phyloP scores from a whole-genome alignment of 1,284 basidiomycete species.

The Puccinia coronata region DNA sequence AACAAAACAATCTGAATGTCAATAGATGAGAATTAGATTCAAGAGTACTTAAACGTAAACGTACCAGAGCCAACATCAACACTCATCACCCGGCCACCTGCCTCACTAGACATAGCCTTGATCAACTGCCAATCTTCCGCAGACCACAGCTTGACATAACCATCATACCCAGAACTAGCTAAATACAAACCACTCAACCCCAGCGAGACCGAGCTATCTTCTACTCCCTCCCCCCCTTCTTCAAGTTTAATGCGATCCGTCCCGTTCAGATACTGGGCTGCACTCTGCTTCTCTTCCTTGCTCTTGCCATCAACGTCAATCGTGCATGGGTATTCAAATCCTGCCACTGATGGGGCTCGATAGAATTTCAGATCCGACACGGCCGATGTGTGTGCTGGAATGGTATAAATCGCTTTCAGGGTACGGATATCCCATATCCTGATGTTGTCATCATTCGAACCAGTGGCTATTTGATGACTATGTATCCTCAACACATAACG shows the following conservation, averaged over 20 bases:
- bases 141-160: constrained; percentile 91
- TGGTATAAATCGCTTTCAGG: constrained; percentile 87
- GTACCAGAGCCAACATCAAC: constrained; percentile 73
- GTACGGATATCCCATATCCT: constrained; percentile 98
- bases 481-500: too few species aligned
- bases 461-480: constrained; percentile 94
- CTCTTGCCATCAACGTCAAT: constrained; percentile 56
- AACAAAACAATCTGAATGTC: not conserved
- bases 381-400: constrained; percentile 91
- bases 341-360: constrained; percentile 61
- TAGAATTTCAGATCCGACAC: constrained; percentile 95
- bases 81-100: constrained; percentile 91
- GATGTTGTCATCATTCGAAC: constrained; percentile 94
- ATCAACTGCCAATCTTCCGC: constrained; percentile 97
- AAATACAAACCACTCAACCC: constrained; percentile 77
- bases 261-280: constrained; percentile 46
- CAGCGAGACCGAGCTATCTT: constrained; percentile 51
- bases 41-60: too few species aligned
- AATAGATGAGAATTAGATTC: not conserved
- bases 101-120: constrained; percentile 82
- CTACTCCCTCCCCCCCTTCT: constrained; percentile 47
- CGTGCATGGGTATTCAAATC: constrained; percentile 57
- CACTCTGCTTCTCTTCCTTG: constrained; percentile 46
- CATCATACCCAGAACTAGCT: constrained; percentile 91
- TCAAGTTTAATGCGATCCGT: constrained; percentile 26